Evolutionary conservation across 1,284 basidiomycete species (phyloP).

Genomic region (Ustilago lituana): DNA sequence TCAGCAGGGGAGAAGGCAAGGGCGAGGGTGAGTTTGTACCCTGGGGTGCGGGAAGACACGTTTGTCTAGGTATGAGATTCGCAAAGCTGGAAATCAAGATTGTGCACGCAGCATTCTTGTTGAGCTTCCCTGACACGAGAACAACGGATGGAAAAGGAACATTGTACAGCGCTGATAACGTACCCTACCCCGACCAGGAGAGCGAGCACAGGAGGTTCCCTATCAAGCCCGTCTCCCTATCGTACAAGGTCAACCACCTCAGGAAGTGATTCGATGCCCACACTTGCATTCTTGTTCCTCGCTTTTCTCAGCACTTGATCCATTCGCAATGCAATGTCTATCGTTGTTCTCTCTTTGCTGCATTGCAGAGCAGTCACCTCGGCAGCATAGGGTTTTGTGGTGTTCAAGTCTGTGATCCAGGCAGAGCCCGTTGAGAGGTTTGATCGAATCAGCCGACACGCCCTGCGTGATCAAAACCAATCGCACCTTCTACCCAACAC

Average conservation of each 20-base stretch:
- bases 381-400: too few species aligned
- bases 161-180: conserved; percentile 2
- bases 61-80: conserved; percentile 50
- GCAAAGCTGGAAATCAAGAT: conserved; percentile 49
- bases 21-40: conserved; percentile 45
- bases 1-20: conserved; percentile 36
- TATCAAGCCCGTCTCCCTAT: conserved; percentile 21
- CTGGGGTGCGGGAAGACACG: conserved; percentile 49
- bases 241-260: conserved; percentile 20
- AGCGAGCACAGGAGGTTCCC: conserved; percentile 47
- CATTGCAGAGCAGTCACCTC: too few species aligned
- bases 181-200: conserved; percentile 39
- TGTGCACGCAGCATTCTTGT: conserved; percentile 34
- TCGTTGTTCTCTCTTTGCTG: too few species aligned
- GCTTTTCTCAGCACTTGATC: too few species aligned
- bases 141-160: conserved; percentile 18
- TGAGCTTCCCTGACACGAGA: conserved; percentile 21
- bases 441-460: too few species aligned
- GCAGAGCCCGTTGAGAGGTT: too few species aligned
- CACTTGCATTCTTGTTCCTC: too few species aligned
- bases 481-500: too few species aligned
- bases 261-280: not conserved
- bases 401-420: too few species aligned
- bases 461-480: too few species aligned
- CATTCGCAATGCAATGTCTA: too few species aligned